Base-by-base conservation (phyloP, 1,284 basidiomycete genomes). In the Ganoderma lucidum region DNA sequence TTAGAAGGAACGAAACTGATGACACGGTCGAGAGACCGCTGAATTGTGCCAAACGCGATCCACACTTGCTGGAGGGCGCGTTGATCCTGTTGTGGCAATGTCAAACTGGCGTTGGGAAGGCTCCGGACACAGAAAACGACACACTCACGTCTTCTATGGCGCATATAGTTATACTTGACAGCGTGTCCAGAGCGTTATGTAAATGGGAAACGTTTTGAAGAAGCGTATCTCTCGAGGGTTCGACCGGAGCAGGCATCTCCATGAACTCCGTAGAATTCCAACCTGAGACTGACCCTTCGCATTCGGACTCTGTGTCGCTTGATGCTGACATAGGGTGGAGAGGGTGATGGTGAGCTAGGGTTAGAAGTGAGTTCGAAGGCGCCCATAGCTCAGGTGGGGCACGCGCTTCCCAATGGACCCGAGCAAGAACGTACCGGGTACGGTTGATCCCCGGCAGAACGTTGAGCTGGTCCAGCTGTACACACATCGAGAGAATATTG, bases 11-110 rank as follows among this genome's bases (percentile, higher is more conserved):
- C 6, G 5, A n/a, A 55, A 9, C 23, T 5, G 23, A 66, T 48
- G 35, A 81, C 51, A 28, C 70, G 66, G 30, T 83, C 74, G 42
- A 87, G 74, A 66, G 80, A 83, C 17, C 67, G 69, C 23, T 82
- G 71, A 23, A 88, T 77, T 19, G 77, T 71, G 67, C 76, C 74
- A 3, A 82, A 83, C 51, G 82, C 81, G 2, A 66, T 66, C 62
- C 80, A 78, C 65, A 87, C 77, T 39, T 73, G 71, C 32, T 73
- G 74, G 48, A 83, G 83, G 48, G 80, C 72, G 15, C 73, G 70
- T 10, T 70, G 65, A 63, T 85, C 81, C 85, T 86, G 48, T 19
- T 30, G 5, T 41, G 17, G 15, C 23, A 19, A 62, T 53, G 58
- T 68, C n/a, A 62, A 60, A 55, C 62, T 35, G 32, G 42, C 3